Percentiles rank a stretch among this genome's conserved stretches.
phyloP scores from a whole-genome alignment of 768 basidiomycete species.

The Cytidiella melzeri region DNA sequence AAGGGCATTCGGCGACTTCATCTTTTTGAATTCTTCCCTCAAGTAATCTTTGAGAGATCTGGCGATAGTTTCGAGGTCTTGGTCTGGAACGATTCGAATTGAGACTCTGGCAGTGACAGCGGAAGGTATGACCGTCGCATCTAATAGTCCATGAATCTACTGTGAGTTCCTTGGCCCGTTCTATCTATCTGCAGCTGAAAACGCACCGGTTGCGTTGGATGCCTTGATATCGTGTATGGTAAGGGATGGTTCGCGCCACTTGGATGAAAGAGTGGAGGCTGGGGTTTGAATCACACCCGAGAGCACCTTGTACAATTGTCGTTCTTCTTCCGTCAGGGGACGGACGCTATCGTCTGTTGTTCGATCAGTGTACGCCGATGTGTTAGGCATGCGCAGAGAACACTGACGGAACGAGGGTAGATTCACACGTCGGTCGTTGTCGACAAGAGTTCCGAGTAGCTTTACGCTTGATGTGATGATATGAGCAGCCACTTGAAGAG shows the following conservation, averaged over 20 bases:
- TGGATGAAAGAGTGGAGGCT: slow-evolving; percentile 60
- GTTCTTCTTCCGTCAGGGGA: slow-evolving; percentile 60
- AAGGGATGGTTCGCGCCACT: slow-evolving; percentile 89
- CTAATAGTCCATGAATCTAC: slow-evolving; percentile 29
- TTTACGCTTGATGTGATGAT: slow-evolving; percentile 54
- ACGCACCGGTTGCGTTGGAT: slow-evolving; percentile 74
- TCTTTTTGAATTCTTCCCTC: slow-evolving; percentile 44
- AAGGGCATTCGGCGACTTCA: slow-evolving; percentile 67
- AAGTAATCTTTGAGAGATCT: slow-evolving; percentile 56
- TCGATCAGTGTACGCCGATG: background rate
- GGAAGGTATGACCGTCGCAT: slow-evolving; percentile 85
- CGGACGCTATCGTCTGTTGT: slow-evolving; percentile 70
- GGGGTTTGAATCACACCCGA: slow-evolving; percentile 63
- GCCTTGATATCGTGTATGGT: slow-evolving; percentile 83
- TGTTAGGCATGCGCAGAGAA: too few relatives aligned
- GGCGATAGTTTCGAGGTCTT: slow-evolving; percentile 68
- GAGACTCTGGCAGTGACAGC: slow-evolving; percentile 82
- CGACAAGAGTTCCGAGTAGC: slow-evolving; percentile 65
- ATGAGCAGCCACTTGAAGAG: background rate
- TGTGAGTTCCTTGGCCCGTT: background rate
- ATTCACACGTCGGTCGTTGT: slow-evolving; percentile 50
- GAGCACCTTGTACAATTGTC: slow-evolving; percentile 59
- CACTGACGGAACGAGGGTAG: slow-evolving; percentile 84
- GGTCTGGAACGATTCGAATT: slow-evolving; percentile 91
- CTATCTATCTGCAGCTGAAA: too few relatives aligned